A percentile compares a stretch with the other conserved stretches of the same genome.
Evolutionary conservation across 2,329 filamentous ascomycete genomes (phyloP).

Genomic region (Pyrenochaeta sp.): DNA sequence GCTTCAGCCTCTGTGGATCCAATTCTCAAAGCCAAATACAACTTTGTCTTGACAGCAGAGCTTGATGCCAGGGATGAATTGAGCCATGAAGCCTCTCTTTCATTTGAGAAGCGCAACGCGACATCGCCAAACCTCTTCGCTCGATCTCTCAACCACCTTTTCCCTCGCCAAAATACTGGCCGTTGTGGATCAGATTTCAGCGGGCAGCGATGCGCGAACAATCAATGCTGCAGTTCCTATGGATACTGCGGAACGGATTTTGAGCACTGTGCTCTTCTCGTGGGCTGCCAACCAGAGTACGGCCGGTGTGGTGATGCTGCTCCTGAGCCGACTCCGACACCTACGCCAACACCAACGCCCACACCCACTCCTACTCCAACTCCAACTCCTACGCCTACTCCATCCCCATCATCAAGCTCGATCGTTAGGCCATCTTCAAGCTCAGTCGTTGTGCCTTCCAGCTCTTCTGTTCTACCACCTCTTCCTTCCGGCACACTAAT

Average conservation of each 20-base stretch:
- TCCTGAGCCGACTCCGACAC: conserved; percentile 13
- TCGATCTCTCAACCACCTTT: conserved; percentile 17
- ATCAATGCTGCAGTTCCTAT: conserved; percentile 35
- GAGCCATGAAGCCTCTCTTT: conserved; percentile 4
- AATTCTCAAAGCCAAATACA: conserved; percentile 12
- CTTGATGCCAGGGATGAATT: conserved; percentile 2
- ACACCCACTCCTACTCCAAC: conserved; percentile 27
- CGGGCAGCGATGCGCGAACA: conserved; percentile 23
- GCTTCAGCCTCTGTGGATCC: conserved; percentile 18
- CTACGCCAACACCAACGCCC: conserved; percentile 22
- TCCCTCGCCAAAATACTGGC: conserved; percentile 27
- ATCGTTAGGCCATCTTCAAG: too few species aligned
- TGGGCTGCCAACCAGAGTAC: conserved; percentile 37
- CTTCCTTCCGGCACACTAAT: conserved; percentile 32
- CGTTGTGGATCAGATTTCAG: conserved; percentile 33
- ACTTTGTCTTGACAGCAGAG: conserved; percentile 2
- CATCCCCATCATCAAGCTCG: conserved; percentile 14
- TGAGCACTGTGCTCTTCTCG: conserved; percentile 30
- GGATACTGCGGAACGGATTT: conserved; percentile 35
- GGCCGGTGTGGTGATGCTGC: conserved; percentile 35
- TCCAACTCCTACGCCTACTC: conserved; percentile 20
- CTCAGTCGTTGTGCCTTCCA: conserved; percentile 9
- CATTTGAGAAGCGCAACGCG: conserved; percentile 16
- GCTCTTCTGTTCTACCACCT: conserved; percentile 26
- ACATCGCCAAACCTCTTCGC: conserved; percentile 21